These are phyloP conservation scores for Xylariaceae sp. DNA, from an alignment of 2,329 filamentous ascomycete species.

Conservation along the genomic window DNA sequence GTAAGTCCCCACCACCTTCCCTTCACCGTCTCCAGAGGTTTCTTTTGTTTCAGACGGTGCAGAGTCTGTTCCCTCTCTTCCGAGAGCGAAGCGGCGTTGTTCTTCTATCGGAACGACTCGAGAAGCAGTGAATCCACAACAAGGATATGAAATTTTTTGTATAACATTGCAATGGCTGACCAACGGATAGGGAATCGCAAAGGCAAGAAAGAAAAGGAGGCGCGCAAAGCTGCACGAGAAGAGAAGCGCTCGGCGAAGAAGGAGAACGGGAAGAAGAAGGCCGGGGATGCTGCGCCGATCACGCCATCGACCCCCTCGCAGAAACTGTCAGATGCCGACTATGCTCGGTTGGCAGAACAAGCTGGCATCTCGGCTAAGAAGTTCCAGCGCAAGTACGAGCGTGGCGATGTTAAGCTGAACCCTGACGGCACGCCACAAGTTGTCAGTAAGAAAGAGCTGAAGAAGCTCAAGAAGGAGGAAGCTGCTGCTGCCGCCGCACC, in stretches of 20 bases:
- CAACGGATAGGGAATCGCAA: conserved; percentile 27
- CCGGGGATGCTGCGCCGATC: conserved; percentile 26
- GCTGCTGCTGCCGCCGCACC: conserved; percentile 44
- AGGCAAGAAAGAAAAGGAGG: conserved; percentile 24
- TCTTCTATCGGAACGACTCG: conserved; percentile 7
- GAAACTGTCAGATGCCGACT: conserved; percentile 49
- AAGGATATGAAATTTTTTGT: conserved; percentile 18
- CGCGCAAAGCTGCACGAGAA: conserved; percentile 22
- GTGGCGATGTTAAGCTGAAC: conserved; percentile 63
- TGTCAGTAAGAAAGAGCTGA: conserved; percentile 68
- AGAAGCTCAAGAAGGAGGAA: conserved; percentile 60
- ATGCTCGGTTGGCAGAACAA: conserved; percentile 53
- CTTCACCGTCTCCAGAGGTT: conserved; percentile 1
- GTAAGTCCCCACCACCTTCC: conserved; percentile 11
- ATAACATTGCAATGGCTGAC: conserved; percentile 19
- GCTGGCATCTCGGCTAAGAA: conserved; percentile 66
- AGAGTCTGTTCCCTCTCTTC: conserved; percentile 11
- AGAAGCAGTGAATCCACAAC: conserved; percentile 22
- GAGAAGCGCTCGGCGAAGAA: conserved; percentile 36
- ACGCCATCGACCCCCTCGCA: conserved; percentile 21
- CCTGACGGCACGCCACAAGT: conserved; percentile 58
- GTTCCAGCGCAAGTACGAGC: conserved; percentile 71
- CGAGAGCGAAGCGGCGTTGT: conserved; percentile 3
- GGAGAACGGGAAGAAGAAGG: conserved; percentile 23
- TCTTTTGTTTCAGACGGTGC: conserved; percentile 17